Conservation (phyloP, 2,329 filamentous ascomycete genomes). For the Trichophyton rubrum region DNA sequence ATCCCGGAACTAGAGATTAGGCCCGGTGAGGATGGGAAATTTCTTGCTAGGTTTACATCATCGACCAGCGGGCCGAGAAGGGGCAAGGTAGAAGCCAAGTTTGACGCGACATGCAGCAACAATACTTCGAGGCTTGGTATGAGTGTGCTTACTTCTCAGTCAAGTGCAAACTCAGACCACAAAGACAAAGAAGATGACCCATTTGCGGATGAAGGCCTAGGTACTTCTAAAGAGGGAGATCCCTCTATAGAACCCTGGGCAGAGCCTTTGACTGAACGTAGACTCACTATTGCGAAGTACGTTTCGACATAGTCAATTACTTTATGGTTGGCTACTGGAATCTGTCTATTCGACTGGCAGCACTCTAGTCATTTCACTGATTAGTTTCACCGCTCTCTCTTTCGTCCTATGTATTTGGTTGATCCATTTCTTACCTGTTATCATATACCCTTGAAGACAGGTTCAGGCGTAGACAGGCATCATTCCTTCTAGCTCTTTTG, state of each 20-base stretch:
- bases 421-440: background rate
- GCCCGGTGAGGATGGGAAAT: constrained; percentile 48
- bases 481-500: background rate
- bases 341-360: background rate
- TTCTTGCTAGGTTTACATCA: constrained; percentile 71
- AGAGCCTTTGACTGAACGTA: constrained; percentile 52
- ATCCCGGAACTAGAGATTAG: constrained; percentile 43
- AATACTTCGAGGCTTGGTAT: constrained; percentile 55
- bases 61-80: constrained; percentile 58
- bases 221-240: constrained; percentile 17
- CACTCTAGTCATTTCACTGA: background rate
- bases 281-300: constrained; percentile 65
- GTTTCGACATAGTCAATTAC: constrained; percentile 36
- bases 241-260: constrained; percentile 43
- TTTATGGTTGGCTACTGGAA: background rate
- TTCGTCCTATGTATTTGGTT: background rate
- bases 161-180: constrained; percentile 16
- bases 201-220: constrained; percentile 35
- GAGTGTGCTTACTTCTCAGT: constrained; percentile 20
- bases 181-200: constrained; percentile 30
- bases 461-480: background rate
- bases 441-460: constrained; percentile 1
- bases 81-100: constrained; percentile 69
- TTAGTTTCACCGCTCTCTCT: background rate
- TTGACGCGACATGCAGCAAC: constrained; percentile 52